Percentiles rank a stretch among this genome's conserved stretches.
Conservation (phyloP, 306 rosid species). For the Cyclanthera cordifolia region DNA sequence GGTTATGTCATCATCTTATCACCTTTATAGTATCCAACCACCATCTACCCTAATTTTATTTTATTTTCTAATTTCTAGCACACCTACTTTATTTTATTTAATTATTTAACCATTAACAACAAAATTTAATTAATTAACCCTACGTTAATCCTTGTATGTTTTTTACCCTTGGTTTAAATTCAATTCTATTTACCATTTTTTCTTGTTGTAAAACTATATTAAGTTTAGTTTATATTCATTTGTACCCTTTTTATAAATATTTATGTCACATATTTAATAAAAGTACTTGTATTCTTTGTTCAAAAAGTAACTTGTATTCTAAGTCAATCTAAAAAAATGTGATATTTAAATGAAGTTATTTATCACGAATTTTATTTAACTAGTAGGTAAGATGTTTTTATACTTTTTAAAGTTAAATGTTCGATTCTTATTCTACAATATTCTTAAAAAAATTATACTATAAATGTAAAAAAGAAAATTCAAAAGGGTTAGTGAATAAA, state of each 20-base stretch:
- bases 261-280: neutral
- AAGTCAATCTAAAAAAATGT: neutral
- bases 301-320: neutral
- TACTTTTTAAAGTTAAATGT: neutral
- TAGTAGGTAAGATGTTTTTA: neutral
- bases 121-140: neutral
- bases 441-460: neutral
- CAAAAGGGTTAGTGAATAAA: neutral
- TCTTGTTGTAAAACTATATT: neutral
- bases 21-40: slow-evolving; percentile 10
- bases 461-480: neutral
- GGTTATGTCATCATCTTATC: neutral
- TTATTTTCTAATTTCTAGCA: neutral
- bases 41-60: neutral
- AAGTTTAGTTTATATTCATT: neutral
- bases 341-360: neutral
- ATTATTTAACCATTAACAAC: no score
- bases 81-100: slow-evolving; percentile 4
- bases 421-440: neutral
- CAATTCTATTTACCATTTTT: neutral
- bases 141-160: neutral
- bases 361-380: neutral
- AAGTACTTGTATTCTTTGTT: no score
- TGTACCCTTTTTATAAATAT: no score
- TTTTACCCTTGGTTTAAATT: neutral